Conservation (phyloP, 805 yeast genomes). For the Teunomyces pallodes region DNA sequence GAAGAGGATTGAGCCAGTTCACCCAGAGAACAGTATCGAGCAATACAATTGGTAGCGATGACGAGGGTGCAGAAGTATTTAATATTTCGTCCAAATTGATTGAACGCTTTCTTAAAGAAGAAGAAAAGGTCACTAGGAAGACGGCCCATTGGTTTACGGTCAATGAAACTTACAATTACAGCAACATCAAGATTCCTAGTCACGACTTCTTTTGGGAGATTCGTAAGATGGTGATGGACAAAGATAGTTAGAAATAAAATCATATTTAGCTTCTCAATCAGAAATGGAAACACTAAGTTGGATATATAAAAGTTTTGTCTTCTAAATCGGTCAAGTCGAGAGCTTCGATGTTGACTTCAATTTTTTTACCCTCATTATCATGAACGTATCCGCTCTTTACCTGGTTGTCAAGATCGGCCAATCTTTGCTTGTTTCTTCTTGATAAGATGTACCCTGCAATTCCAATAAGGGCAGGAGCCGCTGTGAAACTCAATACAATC, state of each 20-base stretch:
- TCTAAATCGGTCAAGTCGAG: slow-evolving; percentile 55
- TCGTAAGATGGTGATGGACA: slow-evolving; percentile 41
- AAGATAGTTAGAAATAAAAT: slow-evolving; percentile 1
- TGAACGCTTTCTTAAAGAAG: slow-evolving; percentile 35
- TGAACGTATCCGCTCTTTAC: slow-evolving; percentile 28
- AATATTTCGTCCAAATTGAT: slow-evolving; percentile 23
- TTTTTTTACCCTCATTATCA: slow-evolving; percentile 25
- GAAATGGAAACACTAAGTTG: slow-evolving; percentile 14
- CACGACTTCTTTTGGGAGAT: slow-evolving; percentile 37
- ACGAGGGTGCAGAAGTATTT: slow-evolving; percentile 16
- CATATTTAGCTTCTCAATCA: background rate
- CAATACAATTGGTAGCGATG: slow-evolving; percentile 12
- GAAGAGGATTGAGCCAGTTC: slow-evolving; percentile 34
- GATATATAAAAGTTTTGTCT: slow-evolving; percentile 51
- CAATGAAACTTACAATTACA: slow-evolving; percentile 22
- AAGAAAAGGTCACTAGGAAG: slow-evolving; percentile 31
- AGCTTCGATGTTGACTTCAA: slow-evolving; percentile 39
- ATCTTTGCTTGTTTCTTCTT: slow-evolving; percentile 44
- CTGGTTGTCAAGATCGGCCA: slow-evolving; percentile 16
- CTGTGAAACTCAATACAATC: slow-evolving; percentile 48
- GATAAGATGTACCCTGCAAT: slow-evolving; percentile 45
- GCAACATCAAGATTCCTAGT: slow-evolving; percentile 6
- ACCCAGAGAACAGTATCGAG: slow-evolving; percentile 38
- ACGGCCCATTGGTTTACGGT: slow-evolving; percentile 38
- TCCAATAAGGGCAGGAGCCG: slow-evolving; percentile 44